Base-by-base conservation (phyloP, 306 rosid genomes). In the Cyamopsis tetragonoloba region DNA sequence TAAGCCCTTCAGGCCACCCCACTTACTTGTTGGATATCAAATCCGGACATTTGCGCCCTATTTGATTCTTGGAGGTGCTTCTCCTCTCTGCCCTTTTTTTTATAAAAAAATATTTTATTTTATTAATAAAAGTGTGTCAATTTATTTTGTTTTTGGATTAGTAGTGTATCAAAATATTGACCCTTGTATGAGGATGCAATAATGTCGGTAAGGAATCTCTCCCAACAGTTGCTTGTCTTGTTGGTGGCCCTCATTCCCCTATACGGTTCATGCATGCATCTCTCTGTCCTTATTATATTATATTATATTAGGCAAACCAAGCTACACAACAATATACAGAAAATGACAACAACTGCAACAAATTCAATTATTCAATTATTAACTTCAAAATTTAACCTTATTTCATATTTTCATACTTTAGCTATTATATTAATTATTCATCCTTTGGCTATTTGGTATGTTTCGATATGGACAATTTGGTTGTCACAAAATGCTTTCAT, bases 131-230 rank as follows among this genome's bases (percentile, higher is more conserved):
- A n/a, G n/a, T n/a, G n/a, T n/a, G n/a, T n/a, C n/a, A n/a, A n/a
- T n/a, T n/a, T n/a, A n/a, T n/a, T n/a, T n/a, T n/a, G n/a, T n/a
- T n/a, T n/a, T n/a, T n/a, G n/a, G n/a, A n/a, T n/a, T n/a, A n/a
- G n/a, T n/a, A n/a, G n/a, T 43, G 61, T 43, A 59, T 19, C 48
- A n/a, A n/a, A 3, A 10, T 32, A 64, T 66, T 46, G 50, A 28
- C 63, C 68, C 51, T 66, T 37, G 1, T 4, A 34, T 14, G 38
- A 44, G 13, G 50, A 51, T n/a, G 24, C 39, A 60, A 55, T 19
- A 67, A 3, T 74, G 84, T 80, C 84, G 84, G 84, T 41, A 57
- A 50, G 70, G 73, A 75, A 80, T 74, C 83, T 74, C 83, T 66
- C 57, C 15, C 10, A 78, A 54, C 70, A 56, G 26, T 56, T 35